phyloP scores from a whole-genome alignment of 1,139 yeast species.

The Pichia sp. region DNA sequence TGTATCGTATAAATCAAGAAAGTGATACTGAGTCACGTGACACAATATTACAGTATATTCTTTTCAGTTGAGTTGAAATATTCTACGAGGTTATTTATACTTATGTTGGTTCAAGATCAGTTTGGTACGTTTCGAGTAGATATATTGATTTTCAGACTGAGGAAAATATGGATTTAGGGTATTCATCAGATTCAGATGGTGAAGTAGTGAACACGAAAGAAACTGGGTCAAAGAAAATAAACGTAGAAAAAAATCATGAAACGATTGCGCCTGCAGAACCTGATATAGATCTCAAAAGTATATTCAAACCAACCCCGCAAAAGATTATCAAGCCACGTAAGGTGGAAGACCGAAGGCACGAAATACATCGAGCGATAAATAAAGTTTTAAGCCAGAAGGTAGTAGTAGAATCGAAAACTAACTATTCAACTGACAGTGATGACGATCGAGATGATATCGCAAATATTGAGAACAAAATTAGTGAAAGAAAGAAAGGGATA shows the following conservation, averaged over 20 bases:
- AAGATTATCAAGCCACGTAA: neutral
- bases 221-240: neutral
- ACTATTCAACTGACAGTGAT: neutral
- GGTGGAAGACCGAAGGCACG: neutral
- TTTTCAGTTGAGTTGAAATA: too few species aligned
- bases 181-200: conserved; percentile 11
- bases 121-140: too few species aligned
- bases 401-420: neutral
- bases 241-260: neutral
- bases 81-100: too few species aligned
- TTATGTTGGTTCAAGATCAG: too few species aligned
- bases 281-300: neutral
- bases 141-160: neutral
- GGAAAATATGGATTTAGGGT: conserved; percentile 15
- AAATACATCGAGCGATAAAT: neutral
- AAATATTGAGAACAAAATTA: too few species aligned
- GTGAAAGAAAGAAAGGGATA: neutral
- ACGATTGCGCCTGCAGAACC: too few species aligned
- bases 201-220: conserved; percentile 7
- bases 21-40: too few species aligned
- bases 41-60: too few species aligned
- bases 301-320: neutral
- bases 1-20: too few species aligned
- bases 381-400: conserved; percentile 1
- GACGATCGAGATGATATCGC: neutral